Percentiles rank a stretch among this genome's conserved stretches.
Evolutionary conservation across 2,329 filamentous ascomycete genomes (phyloP).

Genomic region (Aspergillus unguis): DNA sequence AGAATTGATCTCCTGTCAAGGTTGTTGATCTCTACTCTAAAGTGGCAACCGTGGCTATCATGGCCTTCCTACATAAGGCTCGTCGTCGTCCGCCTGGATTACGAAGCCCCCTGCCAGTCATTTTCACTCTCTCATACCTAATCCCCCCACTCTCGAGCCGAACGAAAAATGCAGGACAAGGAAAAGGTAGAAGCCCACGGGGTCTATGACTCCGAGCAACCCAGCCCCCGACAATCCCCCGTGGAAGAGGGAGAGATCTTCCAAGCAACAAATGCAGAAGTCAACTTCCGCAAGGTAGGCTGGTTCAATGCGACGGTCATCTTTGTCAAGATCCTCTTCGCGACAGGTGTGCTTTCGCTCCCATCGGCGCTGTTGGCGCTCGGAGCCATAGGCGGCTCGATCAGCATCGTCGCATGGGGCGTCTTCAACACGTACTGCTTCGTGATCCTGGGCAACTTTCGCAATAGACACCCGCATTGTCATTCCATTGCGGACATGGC

Average conservation of each 20-base stretch:
- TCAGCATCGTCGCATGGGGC: slow-evolving; percentile 19
- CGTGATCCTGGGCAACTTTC: slow-evolving; percentile 49
- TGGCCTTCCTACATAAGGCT: background rate
- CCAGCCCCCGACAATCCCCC: background rate
- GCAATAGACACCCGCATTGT: slow-evolving; percentile 50
- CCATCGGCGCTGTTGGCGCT: slow-evolving; percentile 19
- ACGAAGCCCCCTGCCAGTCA: too few relatives aligned
- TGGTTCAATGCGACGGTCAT: slow-evolving; percentile 54
- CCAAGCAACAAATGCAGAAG: slow-evolving; percentile 46
- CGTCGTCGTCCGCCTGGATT: background rate
- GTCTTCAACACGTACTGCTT: slow-evolving; percentile 47
- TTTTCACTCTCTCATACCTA: too few relatives aligned
- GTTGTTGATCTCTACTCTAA: background rate
- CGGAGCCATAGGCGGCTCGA: slow-evolving; percentile 16
- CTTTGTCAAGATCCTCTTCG: slow-evolving; percentile 48
- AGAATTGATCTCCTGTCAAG: background rate
- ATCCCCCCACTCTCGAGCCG: too few relatives aligned
- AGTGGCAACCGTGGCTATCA: background rate
- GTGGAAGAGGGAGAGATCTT: slow-evolving; percentile 48
- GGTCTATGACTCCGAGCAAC: background rate
- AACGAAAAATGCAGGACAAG: background rate
- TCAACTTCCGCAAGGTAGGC: slow-evolving; percentile 53
- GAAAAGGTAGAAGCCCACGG: background rate
- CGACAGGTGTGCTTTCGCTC: slow-evolving; percentile 21
- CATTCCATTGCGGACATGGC: slow-evolving; percentile 60